A percentile compares a stretch with the other conserved stretches of the same genome.
phyloP scores from a whole-genome alignment of 2,329 filamentous ascomycete species.

The Hypomyces rosellus region DNA sequence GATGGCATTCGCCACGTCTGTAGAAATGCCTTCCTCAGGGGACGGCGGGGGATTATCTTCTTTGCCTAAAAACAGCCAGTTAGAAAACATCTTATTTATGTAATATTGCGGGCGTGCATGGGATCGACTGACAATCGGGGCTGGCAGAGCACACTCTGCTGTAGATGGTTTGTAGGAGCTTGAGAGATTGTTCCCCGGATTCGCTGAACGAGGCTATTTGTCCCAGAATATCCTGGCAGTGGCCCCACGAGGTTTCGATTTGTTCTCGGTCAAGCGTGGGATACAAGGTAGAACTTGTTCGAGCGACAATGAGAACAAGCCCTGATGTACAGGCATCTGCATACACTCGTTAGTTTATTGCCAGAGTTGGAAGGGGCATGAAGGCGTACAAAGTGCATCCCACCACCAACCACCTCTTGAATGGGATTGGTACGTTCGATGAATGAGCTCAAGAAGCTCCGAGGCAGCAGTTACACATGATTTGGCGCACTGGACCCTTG shows the following conservation, averaged over 20 bases:
- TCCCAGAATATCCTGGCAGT: constrained; percentile 11
- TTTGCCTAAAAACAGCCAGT: background rate
- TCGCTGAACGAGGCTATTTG: background rate
- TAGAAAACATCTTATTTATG: background rate
- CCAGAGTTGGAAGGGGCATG: no score
- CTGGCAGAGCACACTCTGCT: background rate
- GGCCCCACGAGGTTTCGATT: constrained; percentile 6
- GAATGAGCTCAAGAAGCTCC: constrained; percentile 24
- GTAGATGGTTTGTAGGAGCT: constrained; percentile 6
- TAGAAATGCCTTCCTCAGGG: background rate
- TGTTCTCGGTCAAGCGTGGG: background rate
- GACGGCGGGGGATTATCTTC: background rate
- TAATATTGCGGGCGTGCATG: background rate
- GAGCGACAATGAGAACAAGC: constrained; percentile 15
- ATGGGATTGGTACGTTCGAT: constrained; percentile 22
- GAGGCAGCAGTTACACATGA: constrained; percentile 25
- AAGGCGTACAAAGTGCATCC: constrained; percentile 30
- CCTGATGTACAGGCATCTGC: constrained; percentile 15
- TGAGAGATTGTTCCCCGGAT: constrained; percentile 4
- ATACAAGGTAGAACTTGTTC: constrained; percentile 4
- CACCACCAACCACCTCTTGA: constrained; percentile 31
- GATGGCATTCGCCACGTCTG: background rate
- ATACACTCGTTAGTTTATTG: background rate
- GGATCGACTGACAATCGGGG: background rate
- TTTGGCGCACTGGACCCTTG: constrained; percentile 21